These are phyloP conservation scores for Tubosaeta sp. DNA, from an alignment of 768 basidiomycete genomes.

Conservation along the genomic window DNA sequence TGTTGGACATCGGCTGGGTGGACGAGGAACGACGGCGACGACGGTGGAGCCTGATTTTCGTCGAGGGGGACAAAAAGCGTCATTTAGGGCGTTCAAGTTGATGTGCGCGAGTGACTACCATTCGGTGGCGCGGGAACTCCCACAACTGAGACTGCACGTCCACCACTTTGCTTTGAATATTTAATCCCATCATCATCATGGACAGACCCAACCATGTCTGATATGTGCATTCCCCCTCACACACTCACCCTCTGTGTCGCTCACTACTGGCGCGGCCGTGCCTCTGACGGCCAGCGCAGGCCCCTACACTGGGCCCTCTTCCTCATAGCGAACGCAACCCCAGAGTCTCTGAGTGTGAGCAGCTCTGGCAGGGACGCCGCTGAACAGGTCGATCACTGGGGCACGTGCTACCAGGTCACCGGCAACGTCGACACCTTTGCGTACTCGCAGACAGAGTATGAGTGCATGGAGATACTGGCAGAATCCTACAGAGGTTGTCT, in stretches of 20 bases:
- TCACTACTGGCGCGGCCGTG: constrained; percentile 28
- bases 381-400: constrained; percentile 27
- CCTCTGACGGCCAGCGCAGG: constrained; percentile 16
- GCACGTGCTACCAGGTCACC: constrained; percentile 28
- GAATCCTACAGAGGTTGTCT: constrained; percentile 29
- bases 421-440: constrained; percentile 28
- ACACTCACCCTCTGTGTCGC: constrained; percentile 27
- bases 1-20: constrained; percentile 40
- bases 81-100: constrained; percentile 37
- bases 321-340: constrained; percentile 22
- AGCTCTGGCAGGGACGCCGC: constrained; percentile 20
- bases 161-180: constrained; percentile 10
- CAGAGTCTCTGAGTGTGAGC: constrained; percentile 16
- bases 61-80: constrained; percentile 64
- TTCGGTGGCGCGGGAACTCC: constrained; percentile 31
- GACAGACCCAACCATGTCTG: constrained; percentile 14
- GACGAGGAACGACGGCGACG: constrained; percentile 54
- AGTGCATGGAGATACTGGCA: constrained; percentile 30
- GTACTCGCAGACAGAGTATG: constrained; percentile 24
- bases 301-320: constrained; percentile 32
- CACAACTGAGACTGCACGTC: not conserved
- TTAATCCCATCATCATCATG: not conserved
- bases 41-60: constrained; percentile 40
- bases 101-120: constrained; percentile 20
- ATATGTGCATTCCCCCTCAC: constrained; percentile 3